These are phyloP conservation scores for Cardamine resedifolia DNA, from an alignment of 345 rosid species.

Conservation along the genomic window DNA sequence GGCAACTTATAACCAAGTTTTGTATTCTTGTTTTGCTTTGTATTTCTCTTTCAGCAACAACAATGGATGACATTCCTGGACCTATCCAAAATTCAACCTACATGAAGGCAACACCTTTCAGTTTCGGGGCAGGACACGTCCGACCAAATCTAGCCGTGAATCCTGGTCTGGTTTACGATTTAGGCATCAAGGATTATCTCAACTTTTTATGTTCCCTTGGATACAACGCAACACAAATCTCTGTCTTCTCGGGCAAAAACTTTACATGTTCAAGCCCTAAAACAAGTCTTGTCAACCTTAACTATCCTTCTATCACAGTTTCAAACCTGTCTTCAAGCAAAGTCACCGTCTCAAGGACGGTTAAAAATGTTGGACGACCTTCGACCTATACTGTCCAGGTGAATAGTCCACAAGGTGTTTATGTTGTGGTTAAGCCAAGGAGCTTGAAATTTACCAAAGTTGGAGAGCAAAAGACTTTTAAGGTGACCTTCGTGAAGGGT, in stretches of 20 bases:
- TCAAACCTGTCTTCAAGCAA: conserved; percentile 34
- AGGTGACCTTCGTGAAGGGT: conserved; percentile 40
- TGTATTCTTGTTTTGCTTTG: not conserved
- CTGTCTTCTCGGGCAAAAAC: conserved; percentile 36
- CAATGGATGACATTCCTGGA: conserved; percentile 49
- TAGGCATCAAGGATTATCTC: conserved; percentile 53
- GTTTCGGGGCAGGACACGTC: conserved; percentile 79
- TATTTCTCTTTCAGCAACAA: conserved; percentile 45
- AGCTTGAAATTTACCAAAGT: conserved; percentile 46
- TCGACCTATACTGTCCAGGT: conserved; percentile 48
- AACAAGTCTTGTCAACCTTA: conserved; percentile 50
- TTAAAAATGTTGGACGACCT: conserved; percentile 76
- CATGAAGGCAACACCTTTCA: conserved; percentile 62
- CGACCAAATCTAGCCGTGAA: conserved; percentile 76
- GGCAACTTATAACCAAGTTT: not conserved
- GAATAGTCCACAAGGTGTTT: conserved; percentile 49
- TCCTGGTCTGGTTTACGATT: conserved; percentile 82
- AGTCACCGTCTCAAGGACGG: conserved; percentile 47
- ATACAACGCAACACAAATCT: conserved; percentile 53
- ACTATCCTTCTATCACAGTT: conserved; percentile 82
- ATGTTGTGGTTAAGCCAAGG: conserved; percentile 51
- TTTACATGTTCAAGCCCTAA: conserved; percentile 48
- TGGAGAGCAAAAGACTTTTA: conserved; percentile 64
- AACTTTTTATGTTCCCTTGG: conserved; percentile 68
- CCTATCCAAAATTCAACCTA: conserved; percentile 46